These are phyloP conservation scores for Colletotrichum falcatum DNA, from an alignment of 2,329 filamentous ascomycete genomes.

Conservation along the genomic window DNA sequence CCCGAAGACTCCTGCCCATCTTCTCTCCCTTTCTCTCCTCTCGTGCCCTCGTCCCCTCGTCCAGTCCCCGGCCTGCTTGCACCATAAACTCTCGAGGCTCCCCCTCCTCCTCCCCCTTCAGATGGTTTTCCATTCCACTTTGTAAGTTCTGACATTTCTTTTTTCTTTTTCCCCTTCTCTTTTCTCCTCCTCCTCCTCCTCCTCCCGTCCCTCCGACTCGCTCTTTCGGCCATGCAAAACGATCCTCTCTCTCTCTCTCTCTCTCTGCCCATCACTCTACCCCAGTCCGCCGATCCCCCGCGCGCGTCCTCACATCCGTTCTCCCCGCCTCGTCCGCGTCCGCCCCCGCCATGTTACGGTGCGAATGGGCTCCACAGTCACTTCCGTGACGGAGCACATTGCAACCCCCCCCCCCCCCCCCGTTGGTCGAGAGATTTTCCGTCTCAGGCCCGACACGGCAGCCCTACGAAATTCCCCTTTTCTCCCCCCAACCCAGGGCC, in stretches of 20 bases:
- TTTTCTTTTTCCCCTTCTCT: background rate
- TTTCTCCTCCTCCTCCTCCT: background rate
- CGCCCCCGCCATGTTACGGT: background rate
- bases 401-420: no score
- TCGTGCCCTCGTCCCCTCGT: no score
- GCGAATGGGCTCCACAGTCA: background rate
- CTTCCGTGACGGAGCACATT: background rate
- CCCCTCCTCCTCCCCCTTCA: slow-evolving; percentile 2
- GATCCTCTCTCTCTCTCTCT: background rate
- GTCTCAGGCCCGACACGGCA: background rate
- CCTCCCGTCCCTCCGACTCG: no score
- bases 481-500: background rate
- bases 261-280: background rate
- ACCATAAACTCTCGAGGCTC: slow-evolving; percentile 19
- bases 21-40: background rate
- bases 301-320: background rate
- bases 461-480: background rate
- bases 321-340: no score
- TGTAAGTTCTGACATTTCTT: background rate
- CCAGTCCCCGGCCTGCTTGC: background rate
- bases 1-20: background rate
- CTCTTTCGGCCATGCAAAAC: background rate
- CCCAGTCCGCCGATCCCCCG: background rate
- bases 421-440: no score
- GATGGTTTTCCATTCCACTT: background rate